A percentile compares a stretch with the other conserved stretches of the same genome.
Evolutionary conservation across 2,329 filamentous ascomycete genomes (phyloP).

Genomic region (Ceratocystis smalleyi): DNA sequence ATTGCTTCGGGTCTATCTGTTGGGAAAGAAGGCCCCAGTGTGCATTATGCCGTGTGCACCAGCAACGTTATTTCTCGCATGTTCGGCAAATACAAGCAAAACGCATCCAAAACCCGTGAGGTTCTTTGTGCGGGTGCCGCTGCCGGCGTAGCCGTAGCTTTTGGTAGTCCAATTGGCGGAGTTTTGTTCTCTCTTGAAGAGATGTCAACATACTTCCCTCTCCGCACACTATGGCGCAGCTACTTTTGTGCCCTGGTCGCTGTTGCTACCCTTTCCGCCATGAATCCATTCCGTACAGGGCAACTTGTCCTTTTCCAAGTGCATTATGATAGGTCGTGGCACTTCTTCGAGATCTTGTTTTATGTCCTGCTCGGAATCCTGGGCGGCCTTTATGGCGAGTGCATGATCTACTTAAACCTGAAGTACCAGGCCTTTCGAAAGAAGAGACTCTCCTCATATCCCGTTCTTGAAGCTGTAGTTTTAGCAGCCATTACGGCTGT

Average conservation of each 20-base stretch:
- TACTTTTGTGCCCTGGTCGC: constrained; percentile 96
- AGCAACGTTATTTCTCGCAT: constrained; percentile 90
- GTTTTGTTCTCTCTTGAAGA: constrained; percentile 95
- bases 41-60: constrained; percentile 97
- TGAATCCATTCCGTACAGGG: constrained; percentile 95
- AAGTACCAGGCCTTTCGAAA: constrained; percentile 84
- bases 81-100: constrained; percentile 82
- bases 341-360: constrained; percentile 91
- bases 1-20: constrained; percentile 91
- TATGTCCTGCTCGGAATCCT: constrained; percentile 86
- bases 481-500: constrained; percentile 72
- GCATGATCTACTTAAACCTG: constrained; percentile 96
- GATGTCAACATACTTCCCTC: constrained; percentile 89
- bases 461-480: constrained; percentile 71
- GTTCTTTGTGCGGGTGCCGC: constrained; percentile 89
- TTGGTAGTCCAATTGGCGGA: constrained; percentile 91
- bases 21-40: constrained; percentile 92
- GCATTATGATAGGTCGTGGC: constrained; percentile 87
- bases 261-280: constrained; percentile 77
- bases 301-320: constrained; percentile 99
- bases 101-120: constrained; percentile 86
- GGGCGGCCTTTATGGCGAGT: constrained; percentile 84
- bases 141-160: constrained; percentile 88
- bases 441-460: constrained; percentile 71
- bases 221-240: constrained; percentile 95